Base-by-base conservation (phyloP, 192 early-diverging fungal genomes). In the Coemansia sp. region DNA sequence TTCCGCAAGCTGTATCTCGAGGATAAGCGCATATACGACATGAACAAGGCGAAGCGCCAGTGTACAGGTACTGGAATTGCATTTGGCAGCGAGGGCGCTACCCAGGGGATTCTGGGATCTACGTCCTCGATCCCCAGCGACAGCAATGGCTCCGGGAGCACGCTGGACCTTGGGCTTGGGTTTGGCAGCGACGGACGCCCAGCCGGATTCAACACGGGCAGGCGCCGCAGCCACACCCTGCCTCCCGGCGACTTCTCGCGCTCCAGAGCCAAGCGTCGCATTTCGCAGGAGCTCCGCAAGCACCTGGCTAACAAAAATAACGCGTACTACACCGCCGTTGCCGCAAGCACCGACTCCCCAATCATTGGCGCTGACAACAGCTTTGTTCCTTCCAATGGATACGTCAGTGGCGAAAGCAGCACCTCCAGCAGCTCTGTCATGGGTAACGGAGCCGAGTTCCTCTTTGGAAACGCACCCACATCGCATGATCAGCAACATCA, bases 271-370 rank as follows among this genome's bases (percentile, higher is more conserved):
- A 75, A 75, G 64, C 73, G 79, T 43, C 79, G 79, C 39, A 81
- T 81, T 45, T 81, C 79, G 21, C 73, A 81, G 34, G 79, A 75
- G 66, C 61, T 81, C 16, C 79, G 79, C 67, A 81, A 75, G 60
- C 79, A 81, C 37, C 64, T 81, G 59, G 79, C 79, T n/a, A 72
- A 30, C 70, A 81, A 75, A 37, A 72, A 64, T 37, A 66, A 64
- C 59, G 58, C 13, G 13, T 73, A 73, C 8, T 81, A 75, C 49
- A 53, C 73, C 0, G 69, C 75, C 25, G 16, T 66, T 16, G 51
- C 63, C 7, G 56, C 62, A 23, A 35, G 26, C 64, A 37, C 30
- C 29, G 37, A 33, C 21, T 20, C 45, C 0, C 1, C 61, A 8
- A 20, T 58, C 29, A 42, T 18, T 15, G 53, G 56, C 13, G n/a